Conservation (phyloP, 2,329 filamentous ascomycete genomes). For the Alternaria consortialis region DNA sequence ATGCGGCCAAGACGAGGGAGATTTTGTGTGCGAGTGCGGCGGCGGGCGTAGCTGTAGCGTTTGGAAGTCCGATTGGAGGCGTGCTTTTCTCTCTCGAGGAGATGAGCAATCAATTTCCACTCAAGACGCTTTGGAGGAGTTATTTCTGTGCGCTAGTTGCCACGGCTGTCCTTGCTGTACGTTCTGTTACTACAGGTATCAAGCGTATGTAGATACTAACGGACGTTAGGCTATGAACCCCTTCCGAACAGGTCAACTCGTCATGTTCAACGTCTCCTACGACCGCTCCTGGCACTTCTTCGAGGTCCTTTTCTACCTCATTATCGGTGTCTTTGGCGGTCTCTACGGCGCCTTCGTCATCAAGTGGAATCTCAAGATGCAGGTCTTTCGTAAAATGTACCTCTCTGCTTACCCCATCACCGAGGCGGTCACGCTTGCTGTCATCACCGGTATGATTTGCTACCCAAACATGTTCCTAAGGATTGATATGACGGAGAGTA, state of each 20-base stretch:
- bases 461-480: slow-evolving; percentile 95
- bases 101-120: slow-evolving; percentile 94
- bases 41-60: slow-evolving; percentile 94
- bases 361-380: slow-evolving; percentile 92
- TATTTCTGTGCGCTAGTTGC: slow-evolving; percentile 98
- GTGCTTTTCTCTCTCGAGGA: slow-evolving; percentile 97
- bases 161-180: slow-evolving; percentile 82
- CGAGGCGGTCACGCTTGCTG: slow-evolving; percentile 84
- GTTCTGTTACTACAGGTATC: slow-evolving; percentile 27
- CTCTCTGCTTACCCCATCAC: slow-evolving; percentile 82
- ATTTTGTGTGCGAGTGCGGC: slow-evolving; percentile 94
- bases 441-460: slow-evolving; percentile 87
- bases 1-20: slow-evolving; percentile 93
- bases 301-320: slow-evolving; percentile 88
- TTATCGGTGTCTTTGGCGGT: slow-evolving; percentile 91
- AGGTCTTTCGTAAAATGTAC: slow-evolving; percentile 94
- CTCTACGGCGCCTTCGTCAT: slow-evolving; percentile 97
- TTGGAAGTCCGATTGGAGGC: slow-evolving; percentile 95
- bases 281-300: slow-evolving; percentile 98
- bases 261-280: slow-evolving; percentile 99
- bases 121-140: slow-evolving; percentile 97
- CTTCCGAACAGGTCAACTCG: slow-evolving; percentile 93
- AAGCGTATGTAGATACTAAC: neutral
- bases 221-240: slow-evolving; percentile 82
- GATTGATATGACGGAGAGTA: slow-evolving; percentile 99